Conservation (phyloP, 108 stramenopile genomes). For the Cyclostephanos tholiformis region DNA sequence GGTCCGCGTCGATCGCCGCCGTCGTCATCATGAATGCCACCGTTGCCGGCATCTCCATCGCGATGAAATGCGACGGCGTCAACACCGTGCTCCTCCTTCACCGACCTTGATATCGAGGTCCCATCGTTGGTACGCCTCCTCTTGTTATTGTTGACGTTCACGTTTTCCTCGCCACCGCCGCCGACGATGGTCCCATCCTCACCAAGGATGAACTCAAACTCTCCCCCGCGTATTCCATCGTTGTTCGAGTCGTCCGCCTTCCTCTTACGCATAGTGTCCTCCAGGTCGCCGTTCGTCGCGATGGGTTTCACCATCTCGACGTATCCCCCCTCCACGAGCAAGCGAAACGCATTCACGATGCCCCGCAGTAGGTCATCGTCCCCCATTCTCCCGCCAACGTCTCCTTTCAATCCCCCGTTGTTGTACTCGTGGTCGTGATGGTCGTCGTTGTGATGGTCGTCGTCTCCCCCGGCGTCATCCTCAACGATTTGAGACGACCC, state of each 20-base stretch:
- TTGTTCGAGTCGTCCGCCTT: slow-evolving; percentile 24
- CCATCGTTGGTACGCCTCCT: slow-evolving; percentile 8
- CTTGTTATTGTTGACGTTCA: slow-evolving; percentile 13
- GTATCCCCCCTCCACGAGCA: slow-evolving; percentile 62
- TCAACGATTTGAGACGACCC: slow-evolving; percentile 18
- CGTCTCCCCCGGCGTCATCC: slow-evolving; percentile 1
- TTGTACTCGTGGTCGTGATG: neutral
- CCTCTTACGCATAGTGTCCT: slow-evolving; percentile 22
- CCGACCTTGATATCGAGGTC: neutral
- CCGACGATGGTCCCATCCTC: slow-evolving; percentile 27
- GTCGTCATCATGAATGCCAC: slow-evolving; percentile 44
- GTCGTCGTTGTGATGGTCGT: neutral
- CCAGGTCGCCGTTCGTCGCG: slow-evolving; percentile 16
- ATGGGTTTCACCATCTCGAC: slow-evolving; percentile 60
- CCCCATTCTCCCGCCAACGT: slow-evolving; percentile 3
- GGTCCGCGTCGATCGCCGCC: no score
- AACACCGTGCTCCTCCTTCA: slow-evolving; percentile 1
- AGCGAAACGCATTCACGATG: slow-evolving; percentile 57
- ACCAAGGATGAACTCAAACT: slow-evolving; percentile 50
- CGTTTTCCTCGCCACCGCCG: neutral
- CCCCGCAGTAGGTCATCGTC: slow-evolving; percentile 32
- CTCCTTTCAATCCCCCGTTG: no score
- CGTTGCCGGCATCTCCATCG: slow-evolving; percentile 33
- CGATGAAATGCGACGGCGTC: neutral
- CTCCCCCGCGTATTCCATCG: slow-evolving; percentile 51